phyloP scores from a whole-genome alignment of 1,284 basidiomycete species.

The Cryptococcus sp. region DNA sequence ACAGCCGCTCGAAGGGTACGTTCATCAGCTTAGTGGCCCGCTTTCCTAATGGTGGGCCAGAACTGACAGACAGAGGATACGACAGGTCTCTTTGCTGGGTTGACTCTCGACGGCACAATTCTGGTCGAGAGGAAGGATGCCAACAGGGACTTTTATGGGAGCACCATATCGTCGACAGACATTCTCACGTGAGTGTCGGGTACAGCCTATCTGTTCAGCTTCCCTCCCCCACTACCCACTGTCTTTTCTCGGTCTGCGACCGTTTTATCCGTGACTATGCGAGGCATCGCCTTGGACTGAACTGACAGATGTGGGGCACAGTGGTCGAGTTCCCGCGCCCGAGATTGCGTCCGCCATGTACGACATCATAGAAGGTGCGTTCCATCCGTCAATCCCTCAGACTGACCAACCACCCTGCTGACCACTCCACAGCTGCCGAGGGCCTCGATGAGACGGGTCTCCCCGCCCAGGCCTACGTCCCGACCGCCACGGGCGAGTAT shows the following conservation, averaged over 20 bases:
- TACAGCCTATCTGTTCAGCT: not conserved
- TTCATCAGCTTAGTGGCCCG: not conserved
- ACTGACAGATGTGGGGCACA: not conserved
- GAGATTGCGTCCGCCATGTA: slow-evolving; percentile 92
- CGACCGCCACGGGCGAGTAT: slow-evolving; percentile 62
- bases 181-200: slow-evolving; percentile 60
- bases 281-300: not conserved
- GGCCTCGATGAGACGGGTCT: slow-evolving; percentile 61
- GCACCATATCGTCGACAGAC: slow-evolving; percentile 79
- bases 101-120: slow-evolving; percentile 91
- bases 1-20: slow-evolving; percentile 86
- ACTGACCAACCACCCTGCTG: slow-evolving; percentile 59
- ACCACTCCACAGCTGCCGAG: slow-evolving; percentile 48
- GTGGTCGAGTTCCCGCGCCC: slow-evolving; percentile 89
- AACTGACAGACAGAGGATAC: not conserved
- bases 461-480: slow-evolving; percentile 76
- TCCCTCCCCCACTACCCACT: not conserved
- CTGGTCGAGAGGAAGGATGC: slow-evolving; percentile 94
- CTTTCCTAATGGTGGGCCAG: not conserved
- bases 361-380: slow-evolving; percentile 76
- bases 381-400: slow-evolving; percentile 59
- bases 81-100: slow-evolving; percentile 85
- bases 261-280: not conserved
- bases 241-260: not conserved
- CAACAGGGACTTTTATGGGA: slow-evolving; percentile 93